phyloP scores from a whole-genome alignment of 805 yeast genomes.

The Sugiyamaella smithiae region DNA sequence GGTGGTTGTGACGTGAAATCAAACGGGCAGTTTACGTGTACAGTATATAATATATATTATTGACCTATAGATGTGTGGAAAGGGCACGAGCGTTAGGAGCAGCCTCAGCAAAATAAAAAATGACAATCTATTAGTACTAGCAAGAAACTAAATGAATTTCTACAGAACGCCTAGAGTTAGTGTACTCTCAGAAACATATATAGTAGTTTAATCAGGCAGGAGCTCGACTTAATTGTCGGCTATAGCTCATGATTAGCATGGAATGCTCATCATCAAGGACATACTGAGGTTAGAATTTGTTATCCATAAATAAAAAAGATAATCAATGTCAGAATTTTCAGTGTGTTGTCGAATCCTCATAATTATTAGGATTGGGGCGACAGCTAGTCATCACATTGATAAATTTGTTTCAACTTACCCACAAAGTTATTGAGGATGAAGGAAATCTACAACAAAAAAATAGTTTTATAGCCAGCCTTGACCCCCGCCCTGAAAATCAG shows the following conservation, averaged over 20 bases:
- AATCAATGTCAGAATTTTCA: constrained; percentile 15
- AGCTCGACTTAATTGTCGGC: too few species aligned
- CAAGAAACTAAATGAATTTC: too few species aligned
- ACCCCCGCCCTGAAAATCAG: not conserved
- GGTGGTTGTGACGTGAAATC: too few species aligned
- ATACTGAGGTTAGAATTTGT: not conserved
- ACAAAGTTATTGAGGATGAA: too few species aligned
- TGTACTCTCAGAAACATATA: constrained; percentile 1
- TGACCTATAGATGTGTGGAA: too few species aligned
- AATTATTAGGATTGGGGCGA: constrained; percentile 17
- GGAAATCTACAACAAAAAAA: too few species aligned
- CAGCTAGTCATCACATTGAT: constrained; percentile 9
- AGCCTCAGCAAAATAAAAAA: too few species aligned
- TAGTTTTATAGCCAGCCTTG: not conserved
- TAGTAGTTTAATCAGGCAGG: constrained; percentile 4
- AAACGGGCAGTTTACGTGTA: too few species aligned
- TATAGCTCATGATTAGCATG: constrained; percentile 60
- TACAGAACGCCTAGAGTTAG: constrained; percentile 2
- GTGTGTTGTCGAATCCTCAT: constrained; percentile 18
- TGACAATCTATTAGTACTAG: too few species aligned
- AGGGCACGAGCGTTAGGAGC: too few species aligned
- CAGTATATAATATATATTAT: too few species aligned
- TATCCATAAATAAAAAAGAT: not conserved
- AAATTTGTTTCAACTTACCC: not conserved
- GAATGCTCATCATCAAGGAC: constrained; percentile 30